Percentiles rank a stretch among this genome's conserved stretches.
phyloP scores from a whole-genome alignment of 768 basidiomycete genomes.

The Naganishia randhawae region DNA sequence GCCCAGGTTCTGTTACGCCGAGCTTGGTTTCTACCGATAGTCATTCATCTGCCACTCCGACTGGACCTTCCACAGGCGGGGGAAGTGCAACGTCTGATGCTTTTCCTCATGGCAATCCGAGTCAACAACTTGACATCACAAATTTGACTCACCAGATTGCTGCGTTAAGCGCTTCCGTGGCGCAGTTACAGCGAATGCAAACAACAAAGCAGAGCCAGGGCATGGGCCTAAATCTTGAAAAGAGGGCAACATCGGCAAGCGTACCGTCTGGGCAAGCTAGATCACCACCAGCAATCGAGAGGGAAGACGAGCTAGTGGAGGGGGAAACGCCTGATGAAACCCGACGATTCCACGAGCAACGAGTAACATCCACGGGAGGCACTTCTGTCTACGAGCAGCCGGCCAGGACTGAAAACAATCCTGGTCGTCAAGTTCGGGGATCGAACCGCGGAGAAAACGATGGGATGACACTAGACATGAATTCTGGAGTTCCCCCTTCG shows the following conservation, averaged over 20 bases:
- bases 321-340: background rate
- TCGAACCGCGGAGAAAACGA: background rate
- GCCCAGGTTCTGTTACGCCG: slow-evolving; percentile 4
- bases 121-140: slow-evolving; percentile 26
- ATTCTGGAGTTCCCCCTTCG: background rate
- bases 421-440: too few species aligned
- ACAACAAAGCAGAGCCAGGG: slow-evolving; percentile 16
- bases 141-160: slow-evolving; percentile 45
- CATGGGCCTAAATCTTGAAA: background rate
- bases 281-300: background rate
- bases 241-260: background rate
- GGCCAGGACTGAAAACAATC: too few species aligned
- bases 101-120: background rate
- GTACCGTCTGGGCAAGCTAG: background rate
- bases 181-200: slow-evolving; percentile 50
- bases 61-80: background rate
- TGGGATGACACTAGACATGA: background rate
- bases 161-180: slow-evolving; percentile 44
- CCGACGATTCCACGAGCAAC: background rate
- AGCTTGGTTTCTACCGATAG: slow-evolving; percentile 1
- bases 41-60: slow-evolving; percentile 9
- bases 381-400: background rate
- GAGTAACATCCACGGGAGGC: background rate
- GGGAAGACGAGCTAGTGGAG: background rate
- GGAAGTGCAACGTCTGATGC: background rate